Percentiles rank a stretch among this genome's conserved stretches.
These are phyloP conservation scores for Pythium guiyangense DNA, from an alignment of 352 stramenopile genomes.

Conservation along the genomic window DNA sequence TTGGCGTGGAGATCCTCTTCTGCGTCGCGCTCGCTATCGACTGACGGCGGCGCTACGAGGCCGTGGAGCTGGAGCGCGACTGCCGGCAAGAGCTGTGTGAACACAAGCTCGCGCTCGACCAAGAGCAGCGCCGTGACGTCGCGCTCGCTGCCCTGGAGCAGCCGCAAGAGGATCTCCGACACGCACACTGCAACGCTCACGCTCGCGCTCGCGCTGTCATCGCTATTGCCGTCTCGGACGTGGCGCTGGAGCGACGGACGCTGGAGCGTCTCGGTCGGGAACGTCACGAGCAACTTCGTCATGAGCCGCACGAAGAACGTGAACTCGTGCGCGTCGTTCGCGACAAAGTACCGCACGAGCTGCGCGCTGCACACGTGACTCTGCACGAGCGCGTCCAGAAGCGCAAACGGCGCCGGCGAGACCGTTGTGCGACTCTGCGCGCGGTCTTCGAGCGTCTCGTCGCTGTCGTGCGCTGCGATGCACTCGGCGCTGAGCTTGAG, in stretches of 20 bases:
- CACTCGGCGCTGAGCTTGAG: constrained; percentile 66
- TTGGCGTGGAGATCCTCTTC: constrained; percentile 28
- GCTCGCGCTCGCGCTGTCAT: neutral
- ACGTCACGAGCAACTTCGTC: constrained; percentile 51
- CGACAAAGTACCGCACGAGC: constrained; percentile 49
- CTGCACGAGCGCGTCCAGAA: constrained; percentile 40
- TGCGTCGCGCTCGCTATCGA: neutral
- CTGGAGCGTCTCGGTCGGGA: constrained; percentile 36
- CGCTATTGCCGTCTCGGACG: no score
- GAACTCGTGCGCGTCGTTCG: constrained; percentile 56
- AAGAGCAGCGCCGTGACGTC: constrained; percentile 37
- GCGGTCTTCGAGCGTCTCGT: constrained; percentile 19
- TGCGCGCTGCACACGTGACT: constrained; percentile 48
- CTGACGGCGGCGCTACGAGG: neutral
- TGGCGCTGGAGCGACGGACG: no score
- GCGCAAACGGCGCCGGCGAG: constrained; percentile 40
- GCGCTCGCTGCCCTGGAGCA: constrained; percentile 37
- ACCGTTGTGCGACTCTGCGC: constrained; percentile 21
- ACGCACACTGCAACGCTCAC: constrained; percentile 32
- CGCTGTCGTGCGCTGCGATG: constrained; percentile 29
- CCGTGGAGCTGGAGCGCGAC: constrained; percentile 27
- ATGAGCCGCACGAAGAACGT: constrained; percentile 68
- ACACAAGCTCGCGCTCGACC: constrained; percentile 38
- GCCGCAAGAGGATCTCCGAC: constrained; percentile 31
- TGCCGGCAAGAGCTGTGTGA: constrained; percentile 45